Base-by-base conservation (phyloP, 2,329 filamentous ascomycete species). In the Cryphonectria naterciae region DNA sequence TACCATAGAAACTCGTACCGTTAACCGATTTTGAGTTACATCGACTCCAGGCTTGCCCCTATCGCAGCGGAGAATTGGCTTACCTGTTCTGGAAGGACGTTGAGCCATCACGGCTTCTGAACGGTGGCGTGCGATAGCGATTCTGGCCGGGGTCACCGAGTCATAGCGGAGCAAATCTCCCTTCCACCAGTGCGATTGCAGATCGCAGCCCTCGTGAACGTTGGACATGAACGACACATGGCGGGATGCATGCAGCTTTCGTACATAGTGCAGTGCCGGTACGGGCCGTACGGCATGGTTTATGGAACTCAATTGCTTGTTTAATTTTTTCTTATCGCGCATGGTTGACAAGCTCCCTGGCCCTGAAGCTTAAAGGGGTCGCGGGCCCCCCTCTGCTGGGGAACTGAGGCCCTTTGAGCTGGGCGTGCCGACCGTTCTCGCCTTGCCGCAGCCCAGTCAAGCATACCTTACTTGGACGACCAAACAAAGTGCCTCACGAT, bases 271-370 rank as follows among this genome's bases (percentile, higher is more conserved):
- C 54, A 32, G 39, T 46, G 39, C 39, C 61, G 39, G 39, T 64
- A 64, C 61, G 61, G 61, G 61, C 61, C 61, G 61, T 43, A 46
- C 61, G 61, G 61, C 61, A 46, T 64, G 61, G 13, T 17, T 46
- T 43, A 25, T 43, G 25, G 22, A 46, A 43, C 37, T n/a, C 22
- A 10, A 17, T 64, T 39, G 39, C 61, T 37, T 62, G 60, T n/a
- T 39, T 39, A n/a, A 11, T 8, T 17, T 56, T 32, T 28, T 56
- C 54, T 32, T 32, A 19, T 58, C 54, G 25, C 28, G 54, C 54
- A 35, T 15, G 49, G 54, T n/a, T 15, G 54, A 35, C 25, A 58
- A 28, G 28, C 28, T 10, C 8, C 37, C 37, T 39, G 37, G 37
- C 10, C 6, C 25, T 15, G 25, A 28, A 28, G 13, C 25, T 32